phyloP scores from a whole-genome alignment of 1,139 yeast species.

The Yamadazyma songkhlaensis region DNA sequence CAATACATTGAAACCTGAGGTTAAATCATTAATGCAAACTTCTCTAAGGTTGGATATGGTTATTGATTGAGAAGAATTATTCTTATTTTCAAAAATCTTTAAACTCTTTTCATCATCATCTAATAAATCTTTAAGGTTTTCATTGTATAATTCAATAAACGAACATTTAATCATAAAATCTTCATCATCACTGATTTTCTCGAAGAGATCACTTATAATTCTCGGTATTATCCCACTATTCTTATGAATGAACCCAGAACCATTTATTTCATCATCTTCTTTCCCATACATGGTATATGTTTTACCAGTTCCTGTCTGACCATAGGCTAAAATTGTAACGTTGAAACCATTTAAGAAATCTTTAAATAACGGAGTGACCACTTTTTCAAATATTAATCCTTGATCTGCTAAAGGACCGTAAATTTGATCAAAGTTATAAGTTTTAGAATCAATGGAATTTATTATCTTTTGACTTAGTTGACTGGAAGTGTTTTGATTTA shows the following conservation, averaged over 20 bases:
- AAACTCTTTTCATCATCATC: constrained; percentile 41
- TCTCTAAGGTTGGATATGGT: constrained; percentile 57
- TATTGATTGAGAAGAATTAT: constrained; percentile 10
- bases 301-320: constrained; percentile 89
- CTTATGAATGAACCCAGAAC: constrained; percentile 15
- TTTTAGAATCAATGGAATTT: constrained; percentile 30
- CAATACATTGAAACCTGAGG: constrained; percentile 52
- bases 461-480: constrained; percentile 15
- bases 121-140: constrained; percentile 63
- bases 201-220: constrained; percentile 53
- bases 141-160: constrained; percentile 72
- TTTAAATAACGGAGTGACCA: constrained; percentile 61
- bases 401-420: constrained; percentile 75
- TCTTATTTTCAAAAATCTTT: constrained; percentile 50
- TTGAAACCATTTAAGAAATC: constrained; percentile 71
- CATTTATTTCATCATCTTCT: constrained; percentile 1
- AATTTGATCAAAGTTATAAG: constrained; percentile 69
- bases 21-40: constrained; percentile 48
- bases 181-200: constrained; percentile 21
- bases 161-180: constrained; percentile 69
- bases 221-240: constrained; percentile 71
- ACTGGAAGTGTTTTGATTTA: constrained; percentile 26
- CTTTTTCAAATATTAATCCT: constrained; percentile 50
- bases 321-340: constrained; percentile 82
- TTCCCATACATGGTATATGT: constrained; percentile 87